Evolutionary conservation across 2,329 filamentous ascomycete species (phyloP).

Genomic region (Colletotrichum aenigma): DNA sequence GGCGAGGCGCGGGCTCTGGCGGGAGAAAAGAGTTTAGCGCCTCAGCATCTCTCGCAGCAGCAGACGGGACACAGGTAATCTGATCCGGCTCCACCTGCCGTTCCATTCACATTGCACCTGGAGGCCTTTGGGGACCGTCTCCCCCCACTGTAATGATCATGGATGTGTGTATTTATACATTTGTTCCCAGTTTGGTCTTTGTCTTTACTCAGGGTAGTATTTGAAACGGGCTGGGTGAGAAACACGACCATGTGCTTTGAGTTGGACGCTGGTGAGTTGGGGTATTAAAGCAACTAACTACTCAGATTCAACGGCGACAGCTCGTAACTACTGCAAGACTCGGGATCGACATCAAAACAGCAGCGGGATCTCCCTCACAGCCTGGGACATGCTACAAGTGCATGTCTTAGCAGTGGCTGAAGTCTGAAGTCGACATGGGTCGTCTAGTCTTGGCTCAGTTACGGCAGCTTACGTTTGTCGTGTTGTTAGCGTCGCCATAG

Average conservation of each 20-base stretch:
- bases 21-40: slow-evolving; percentile 1
- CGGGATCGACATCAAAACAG: neutral
- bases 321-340: neutral
- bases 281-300: neutral
- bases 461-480: slow-evolving; percentile 1
- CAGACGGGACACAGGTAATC: neutral
- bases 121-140: neutral
- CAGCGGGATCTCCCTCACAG: neutral
- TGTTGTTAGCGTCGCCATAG: neutral
- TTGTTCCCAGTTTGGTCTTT: neutral
- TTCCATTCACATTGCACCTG: slow-evolving; percentile 4
- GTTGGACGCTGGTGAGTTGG: neutral
- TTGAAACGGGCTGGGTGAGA: neutral
- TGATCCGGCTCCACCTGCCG: slow-evolving; percentile 12
- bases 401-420: neutral
- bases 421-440: neutral
- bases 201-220: neutral
- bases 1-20: neutral
- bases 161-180: neutral
- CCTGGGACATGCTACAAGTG: neutral
- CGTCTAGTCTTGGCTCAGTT: neutral
- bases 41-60: neutral
- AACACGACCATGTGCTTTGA: neutral
- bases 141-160: neutral
- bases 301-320: neutral